These are phyloP conservation scores for Pseudogymnoascus pannorum DNA, from an alignment of 2,329 filamentous ascomycete species.

Conservation along the genomic window DNA sequence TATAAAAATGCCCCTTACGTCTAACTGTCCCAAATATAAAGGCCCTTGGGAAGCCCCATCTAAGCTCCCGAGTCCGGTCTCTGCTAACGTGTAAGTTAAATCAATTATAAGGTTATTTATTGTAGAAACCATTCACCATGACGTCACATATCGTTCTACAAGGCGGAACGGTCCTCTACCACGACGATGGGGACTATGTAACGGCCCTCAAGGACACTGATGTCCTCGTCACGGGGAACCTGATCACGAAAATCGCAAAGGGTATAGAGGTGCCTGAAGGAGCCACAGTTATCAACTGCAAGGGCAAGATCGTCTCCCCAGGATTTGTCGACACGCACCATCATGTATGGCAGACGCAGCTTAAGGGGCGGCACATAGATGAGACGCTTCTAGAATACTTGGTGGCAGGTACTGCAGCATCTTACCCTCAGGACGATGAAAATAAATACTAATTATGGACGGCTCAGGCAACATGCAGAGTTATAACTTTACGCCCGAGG, in stretches of 20 bases:
- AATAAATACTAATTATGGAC: neutral
- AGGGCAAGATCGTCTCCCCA: conserved; percentile 29
- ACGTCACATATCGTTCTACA: conserved; percentile 26
- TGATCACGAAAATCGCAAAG: conserved; percentile 28
- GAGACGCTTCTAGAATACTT: conserved; percentile 38
- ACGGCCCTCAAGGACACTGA: conserved; percentile 24
- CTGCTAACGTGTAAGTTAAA: neutral
- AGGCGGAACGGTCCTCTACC: conserved; percentile 31
- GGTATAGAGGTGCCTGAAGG: conserved; percentile 19
- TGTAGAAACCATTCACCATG: neutral
- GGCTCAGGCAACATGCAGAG: conserved; percentile 32
- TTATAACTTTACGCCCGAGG: conserved; percentile 32
- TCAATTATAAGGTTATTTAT: neutral
- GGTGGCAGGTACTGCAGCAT: conserved; percentile 26
- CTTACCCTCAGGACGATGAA: neutral
- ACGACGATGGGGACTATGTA: conserved; percentile 29
- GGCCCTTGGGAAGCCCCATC: neutral
- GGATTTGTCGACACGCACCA: conserved; percentile 35
- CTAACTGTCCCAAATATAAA: neutral
- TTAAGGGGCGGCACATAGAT: conserved; percentile 33
- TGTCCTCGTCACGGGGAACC: conserved; percentile 25
- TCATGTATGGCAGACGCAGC: conserved; percentile 27
- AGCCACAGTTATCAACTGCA: conserved; percentile 31
- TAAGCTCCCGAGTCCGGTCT: neutral
- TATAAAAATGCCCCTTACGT: neutral